Base-by-base conservation (phyloP, 768 basidiomycete species). In the Chalciporus sphaerocephalus region DNA sequence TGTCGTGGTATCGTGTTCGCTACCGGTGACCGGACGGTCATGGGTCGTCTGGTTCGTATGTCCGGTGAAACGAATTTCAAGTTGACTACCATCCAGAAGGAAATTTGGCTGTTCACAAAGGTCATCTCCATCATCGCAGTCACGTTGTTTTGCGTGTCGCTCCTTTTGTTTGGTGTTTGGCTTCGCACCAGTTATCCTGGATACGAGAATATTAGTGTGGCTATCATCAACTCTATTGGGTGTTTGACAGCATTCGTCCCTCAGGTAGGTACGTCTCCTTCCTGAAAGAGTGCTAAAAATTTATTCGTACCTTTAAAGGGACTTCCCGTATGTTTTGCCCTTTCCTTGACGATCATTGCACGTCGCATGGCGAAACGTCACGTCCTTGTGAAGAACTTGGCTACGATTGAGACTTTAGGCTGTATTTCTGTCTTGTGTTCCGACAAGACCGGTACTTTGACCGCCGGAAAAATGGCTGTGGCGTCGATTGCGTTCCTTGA, bases 31-130 rank as follows among this genome's bases (percentile, higher is more conserved):
- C 74, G 66, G 28, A 67, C 69, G 1, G 57, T 72, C 43, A 73
- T 75, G 74, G 80, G 79, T 7, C 74, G 76, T 22, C 73, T 81
- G 47, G 78, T 80, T 17, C 70, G 74, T 50, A 71, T 80, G 55
- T 76, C 78, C 0, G 72, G 69, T 15, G 66, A 72, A 40, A 68
- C 67, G 9, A 74, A 72, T 48, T 66, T 69, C 57, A 74, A 71
- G 47, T 55, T 74, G 27, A 75, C 76, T 0, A 70, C 74, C 18
- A 69, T 76, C 21, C 74, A 76, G 52, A 65, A 55, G 35, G 75
- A 76, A 47, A 68, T 75, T 1, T 72, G 71, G 62, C 74, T 72
- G 52, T 79, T 80, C 55, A 73, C 75, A 35, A 79, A 78, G 51
- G 67, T 74, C 55, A 74, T 80, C 47, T 78, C 66, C 47, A 62